Base-by-base conservation (phyloP, 768 basidiomycete genomes). In the Mycena indigotica region DNA sequence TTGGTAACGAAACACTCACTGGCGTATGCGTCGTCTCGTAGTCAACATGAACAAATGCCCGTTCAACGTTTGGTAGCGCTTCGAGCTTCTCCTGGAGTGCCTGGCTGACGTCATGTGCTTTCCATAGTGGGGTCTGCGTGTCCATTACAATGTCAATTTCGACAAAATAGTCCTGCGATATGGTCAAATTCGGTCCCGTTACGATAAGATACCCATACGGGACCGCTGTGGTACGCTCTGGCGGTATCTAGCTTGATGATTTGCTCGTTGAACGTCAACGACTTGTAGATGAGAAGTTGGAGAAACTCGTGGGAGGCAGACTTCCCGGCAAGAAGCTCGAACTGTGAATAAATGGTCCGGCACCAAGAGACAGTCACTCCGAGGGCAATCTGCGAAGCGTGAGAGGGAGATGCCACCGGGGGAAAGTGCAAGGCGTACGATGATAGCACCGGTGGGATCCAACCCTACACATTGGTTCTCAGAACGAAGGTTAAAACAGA, bases 131-230 rank as follows among this genome's bases (percentile, higher is more conserved):
- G 24, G 94, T 97, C 56, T 85, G 84, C 10, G 88, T 88, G 58
- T 87, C 82, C 88, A 98, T 91, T 40, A 98, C 95, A 45, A 98
- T 84, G 70, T 99, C 97, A 15, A 98, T 81, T 72, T 98, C 97
- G 44, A 98, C 95, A 68, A 95, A 91, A 68, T 94, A 96, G 57
- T 93, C 84, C 88, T 90, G 65, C 28, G 40, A 39, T 25, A 28
- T 24, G 15, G 5, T 41, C 30, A 32, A 17, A 5, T 57, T 24
- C 50, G 52, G 50, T 52, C 51, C 51, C 41, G 5, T 3, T 29
- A 19, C 12, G n/a, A 2, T 38, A 12, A 13, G 17, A 28, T 41
- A n/a, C 19, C 38, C 80, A 50, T 65, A 90, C 88, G 28, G 89
- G 89, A 50, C 89, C 89, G 71, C 89, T 90, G 71, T 97, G 93